These are phyloP conservation scores for Wickerhamomyces sp. DNA, from an alignment of 1,139 yeast species.

Conservation along the genomic window DNA sequence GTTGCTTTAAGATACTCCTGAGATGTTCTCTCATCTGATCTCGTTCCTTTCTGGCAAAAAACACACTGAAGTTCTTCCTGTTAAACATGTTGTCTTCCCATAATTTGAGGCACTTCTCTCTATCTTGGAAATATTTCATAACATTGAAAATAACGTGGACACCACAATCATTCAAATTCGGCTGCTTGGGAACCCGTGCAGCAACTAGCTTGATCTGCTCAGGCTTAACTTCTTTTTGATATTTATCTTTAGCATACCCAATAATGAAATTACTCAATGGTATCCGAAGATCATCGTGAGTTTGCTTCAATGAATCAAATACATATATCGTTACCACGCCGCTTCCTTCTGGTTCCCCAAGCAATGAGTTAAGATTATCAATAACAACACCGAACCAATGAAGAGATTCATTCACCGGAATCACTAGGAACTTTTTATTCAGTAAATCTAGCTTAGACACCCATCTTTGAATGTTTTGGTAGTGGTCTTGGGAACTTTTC, in stretches of 20 bases:
- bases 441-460: conserved; percentile 64
- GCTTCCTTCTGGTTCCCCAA: conserved; percentile 11
- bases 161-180: conserved; percentile 93
- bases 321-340: conserved; percentile 54
- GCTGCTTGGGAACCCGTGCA: conserved; percentile 76
- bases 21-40: conserved; percentile 33
- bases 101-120: conserved; percentile 43
- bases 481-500: conserved; percentile 37
- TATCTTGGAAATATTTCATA: conserved; percentile 54
- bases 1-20: conserved; percentile 32
- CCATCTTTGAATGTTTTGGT: conserved; percentile 75
- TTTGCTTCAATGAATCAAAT: conserved; percentile 54
- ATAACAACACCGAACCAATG: conserved; percentile 92
- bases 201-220: conserved; percentile 35
- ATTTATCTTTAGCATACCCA: conserved; percentile 64
- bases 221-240: conserved; percentile 34
- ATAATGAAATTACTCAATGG: conserved; percentile 61
- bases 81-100: conserved; percentile 36
- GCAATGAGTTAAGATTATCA: conserved; percentile 34
- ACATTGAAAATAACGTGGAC: conserved; percentile 84
- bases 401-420: conserved; percentile 76
- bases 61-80: not conserved
- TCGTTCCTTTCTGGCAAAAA: conserved; percentile 21
- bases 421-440: conserved; percentile 54
- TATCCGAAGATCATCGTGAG: not conserved